These are phyloP conservation scores for Casuarina cunninghamiana DNA, from an alignment of 306 rosid species.

Conservation along the genomic window DNA sequence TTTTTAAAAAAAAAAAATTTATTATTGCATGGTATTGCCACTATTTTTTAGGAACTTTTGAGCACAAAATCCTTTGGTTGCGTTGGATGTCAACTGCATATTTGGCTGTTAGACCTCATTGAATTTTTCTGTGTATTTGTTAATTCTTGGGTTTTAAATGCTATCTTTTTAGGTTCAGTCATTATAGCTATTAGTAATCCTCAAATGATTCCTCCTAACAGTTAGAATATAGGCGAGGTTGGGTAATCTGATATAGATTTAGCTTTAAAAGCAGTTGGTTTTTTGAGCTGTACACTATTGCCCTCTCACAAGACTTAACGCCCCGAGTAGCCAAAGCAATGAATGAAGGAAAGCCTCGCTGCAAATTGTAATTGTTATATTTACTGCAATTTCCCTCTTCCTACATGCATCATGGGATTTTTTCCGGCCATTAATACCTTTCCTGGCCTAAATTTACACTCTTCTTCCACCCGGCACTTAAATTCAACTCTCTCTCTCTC, in stretches of 20 bases:
- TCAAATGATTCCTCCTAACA: constrained; percentile 25
- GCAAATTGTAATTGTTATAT: constrained; percentile 60
- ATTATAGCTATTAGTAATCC: constrained; percentile 10
- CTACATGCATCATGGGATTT: constrained; percentile 68
- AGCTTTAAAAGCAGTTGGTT: constrained; percentile 53
- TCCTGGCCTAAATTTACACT: constrained; percentile 79
- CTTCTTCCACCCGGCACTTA: constrained; percentile 73
- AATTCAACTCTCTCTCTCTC: constrained; percentile 48
- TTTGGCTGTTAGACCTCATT: no score
- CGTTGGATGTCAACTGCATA: no score
- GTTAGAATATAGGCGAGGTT: constrained; percentile 33
- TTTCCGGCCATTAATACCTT: constrained; percentile 72
- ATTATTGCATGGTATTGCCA: no score
- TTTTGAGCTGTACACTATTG: constrained; percentile 20
- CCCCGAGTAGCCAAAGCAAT: constrained; percentile 70
- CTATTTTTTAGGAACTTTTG: no score
- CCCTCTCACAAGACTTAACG: constrained; percentile 39
- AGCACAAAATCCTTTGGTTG: no score
- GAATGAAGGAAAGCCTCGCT: constrained; percentile 66
- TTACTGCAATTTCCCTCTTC: constrained; percentile 77
- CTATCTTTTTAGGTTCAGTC: no score
- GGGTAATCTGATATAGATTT: constrained; percentile 35
- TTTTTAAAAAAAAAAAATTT: no score
- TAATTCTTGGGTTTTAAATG: no score
- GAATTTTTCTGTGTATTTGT: no score